Evolutionary conservation across 73 alveolate species (phyloP).

Genomic region (Paramecium pentaurelia): DNA sequence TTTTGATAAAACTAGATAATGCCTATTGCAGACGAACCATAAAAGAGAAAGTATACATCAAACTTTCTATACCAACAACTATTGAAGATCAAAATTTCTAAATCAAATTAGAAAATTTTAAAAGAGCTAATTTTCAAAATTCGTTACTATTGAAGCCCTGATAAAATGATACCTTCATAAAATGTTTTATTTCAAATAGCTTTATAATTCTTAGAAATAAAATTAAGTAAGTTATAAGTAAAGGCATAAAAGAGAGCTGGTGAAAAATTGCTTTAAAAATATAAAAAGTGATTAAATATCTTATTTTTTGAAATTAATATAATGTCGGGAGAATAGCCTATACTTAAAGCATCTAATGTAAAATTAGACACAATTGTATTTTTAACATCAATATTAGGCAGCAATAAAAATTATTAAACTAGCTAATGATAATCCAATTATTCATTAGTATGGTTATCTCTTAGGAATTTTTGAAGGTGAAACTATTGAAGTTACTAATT

Average conservation of each 20-base stretch:
- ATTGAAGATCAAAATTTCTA: no score
- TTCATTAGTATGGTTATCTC: neutral
- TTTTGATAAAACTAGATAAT: no score
- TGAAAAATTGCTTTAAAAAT: conserved; percentile 68
- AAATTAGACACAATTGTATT: neutral
- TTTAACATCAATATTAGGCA: neutral
- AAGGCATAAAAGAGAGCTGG: conserved; percentile 73
- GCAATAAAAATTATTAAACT: conserved; percentile 9
- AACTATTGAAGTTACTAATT: conserved; percentile 16
- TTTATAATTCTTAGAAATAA: no score
- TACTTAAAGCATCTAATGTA: neutral
- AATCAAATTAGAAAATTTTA: no score
- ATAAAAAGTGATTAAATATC: conserved; percentile 49
- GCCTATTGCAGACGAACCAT: no score
- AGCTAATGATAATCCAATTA: neutral
- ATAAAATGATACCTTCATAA: no score
- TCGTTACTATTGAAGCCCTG: no score
- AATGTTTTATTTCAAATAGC: no score
- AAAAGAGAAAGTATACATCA: no score
- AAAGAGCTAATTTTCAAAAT: no score
- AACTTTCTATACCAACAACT: no score
- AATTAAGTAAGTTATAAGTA: neutral
- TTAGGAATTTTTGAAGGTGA: conserved; percentile 10
- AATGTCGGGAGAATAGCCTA: neutral
- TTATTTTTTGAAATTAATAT: neutral